Base-by-base conservation (phyloP, 495 filamentous ascomycete species). In the Podospora pseudopauciseta region DNA sequence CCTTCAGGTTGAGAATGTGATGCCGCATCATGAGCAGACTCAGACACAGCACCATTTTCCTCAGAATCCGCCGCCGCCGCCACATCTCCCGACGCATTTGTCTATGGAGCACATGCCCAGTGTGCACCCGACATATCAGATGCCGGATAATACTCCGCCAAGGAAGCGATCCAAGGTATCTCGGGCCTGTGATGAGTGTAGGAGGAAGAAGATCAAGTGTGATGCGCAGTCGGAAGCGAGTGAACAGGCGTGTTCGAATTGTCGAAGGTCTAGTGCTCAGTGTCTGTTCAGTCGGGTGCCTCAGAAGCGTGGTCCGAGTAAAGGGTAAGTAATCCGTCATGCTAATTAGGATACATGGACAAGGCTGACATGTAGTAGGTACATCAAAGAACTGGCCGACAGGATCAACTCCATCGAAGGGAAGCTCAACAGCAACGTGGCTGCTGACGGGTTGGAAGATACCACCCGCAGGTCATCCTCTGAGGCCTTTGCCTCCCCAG, bases 301-400 rank as follows among this genome's bases (percentile, higher is more conserved):
- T 2, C 92, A 96, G 87, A 98, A 98, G 78, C 87, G 94, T 66
- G 94, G 94, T 5, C 94, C 94, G 5, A 96, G 92, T 73, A 98
- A 98, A 87, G 94, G 94, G 88, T 92, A 85, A 70, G 85, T 67
- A 13, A 27, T n/a, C 23, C 23, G 23, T 23, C 23, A 19, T 53
- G 16, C 54, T 56, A 11, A 57, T 60, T 18, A 55, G 39, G 23
- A 23, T 32, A 32, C 9, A 16, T 49, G 39, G 39, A 11, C 13
- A 11, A 49, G 15, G 39, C 78, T 73, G 63, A 72, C 49, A 23
- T 32, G 2, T n/a, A 16, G 15, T 58, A 94, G 91, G 0, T 98
- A 98, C 73, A 98, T 98, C 75, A 97, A 97, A 76, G 94, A 98
- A 75, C 85, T 98, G 2, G 93, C 94, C 39, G 94, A 97, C 71